These are phyloP conservation scores for Penicillium frequentans DNA, from an alignment of 2,329 filamentous ascomycete genomes.

Conservation along the genomic window DNA sequence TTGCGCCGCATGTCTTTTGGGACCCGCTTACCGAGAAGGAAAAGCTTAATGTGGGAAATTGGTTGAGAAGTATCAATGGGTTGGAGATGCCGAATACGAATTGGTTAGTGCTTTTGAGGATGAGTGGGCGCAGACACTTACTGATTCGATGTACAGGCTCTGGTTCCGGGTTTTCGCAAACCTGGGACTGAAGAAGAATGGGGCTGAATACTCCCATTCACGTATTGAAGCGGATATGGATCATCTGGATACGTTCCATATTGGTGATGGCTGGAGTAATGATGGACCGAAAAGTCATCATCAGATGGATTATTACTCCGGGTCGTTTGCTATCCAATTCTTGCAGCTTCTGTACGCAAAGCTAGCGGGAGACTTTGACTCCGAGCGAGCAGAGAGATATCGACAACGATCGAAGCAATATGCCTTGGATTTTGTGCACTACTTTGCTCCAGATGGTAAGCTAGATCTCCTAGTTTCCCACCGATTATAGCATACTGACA, in stretches of 20 bases:
- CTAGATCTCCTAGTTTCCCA: neutral
- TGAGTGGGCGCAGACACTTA: too few relatives aligned
- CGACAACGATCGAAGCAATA: conserved; percentile 65
- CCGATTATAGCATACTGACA: neutral
- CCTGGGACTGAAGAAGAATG: conserved; percentile 72
- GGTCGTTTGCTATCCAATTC: conserved; percentile 79
- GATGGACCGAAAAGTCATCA: conserved; percentile 77
- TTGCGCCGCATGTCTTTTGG: conserved; percentile 66
- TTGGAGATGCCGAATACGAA: conserved; percentile 71
- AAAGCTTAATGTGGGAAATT: conserved; percentile 65
- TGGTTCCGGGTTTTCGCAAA: conserved; percentile 88
- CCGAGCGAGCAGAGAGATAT: conserved; percentile 66
- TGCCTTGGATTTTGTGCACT: conserved; percentile 71
- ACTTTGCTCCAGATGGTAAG: conserved; percentile 67
- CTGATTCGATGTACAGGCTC: conserved; percentile 48
- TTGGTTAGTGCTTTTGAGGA: conserved; percentile 41
- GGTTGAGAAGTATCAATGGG: conserved; percentile 76
- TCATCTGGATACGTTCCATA: conserved; percentile 77
- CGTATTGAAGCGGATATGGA: conserved; percentile 73
- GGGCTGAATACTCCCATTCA: conserved; percentile 67
- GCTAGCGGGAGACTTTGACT: conserved; percentile 65
- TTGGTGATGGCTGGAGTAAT: conserved; percentile 80
- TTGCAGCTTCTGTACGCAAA: conserved; percentile 76
- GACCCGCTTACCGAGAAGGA: conserved; percentile 62
- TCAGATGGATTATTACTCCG: conserved; percentile 85